Base-by-base conservation (phyloP, 495 filamentous ascomycete species). In the Neurospora sp. region DNA sequence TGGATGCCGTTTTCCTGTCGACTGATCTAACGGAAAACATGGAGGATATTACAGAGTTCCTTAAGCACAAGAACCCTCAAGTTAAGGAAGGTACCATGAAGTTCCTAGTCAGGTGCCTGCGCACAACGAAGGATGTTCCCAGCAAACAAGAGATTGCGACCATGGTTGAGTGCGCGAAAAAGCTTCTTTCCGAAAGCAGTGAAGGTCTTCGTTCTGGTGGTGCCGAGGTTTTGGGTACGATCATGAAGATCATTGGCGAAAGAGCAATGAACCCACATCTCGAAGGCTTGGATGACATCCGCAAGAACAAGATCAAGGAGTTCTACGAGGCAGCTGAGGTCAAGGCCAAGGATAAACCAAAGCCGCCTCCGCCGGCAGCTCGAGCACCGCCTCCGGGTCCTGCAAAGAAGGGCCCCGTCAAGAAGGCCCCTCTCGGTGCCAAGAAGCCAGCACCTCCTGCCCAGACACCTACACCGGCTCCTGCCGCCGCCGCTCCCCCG, bases 201-300 rank as follows among this genome's bases (percentile, higher is more conserved):
- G 95, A 96, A 77, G 92, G 86, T 12, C 89, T 94, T 53, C 88
- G 96, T 79, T 91, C 93, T 44, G 93, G 93, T 59, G 96, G 93
- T 77, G 94, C 94, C 14, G 96, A 99, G 77, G 89, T 94, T 41
- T 84, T 99, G 20, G 96, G 96, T 73, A 97, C 94, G 1, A 80
- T 99, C 74, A 98, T 98, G 96, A 98, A 98, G 86, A 98, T 99
- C 68, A 91, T 98, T 85, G 95, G 96, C 59, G 96, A 99, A 78
- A 88, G 96, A 48, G 91, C 91, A n/a, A 99, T 98, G 96, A 92
- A 91, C 59, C 92, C 93, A 8, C 93, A 96, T 78, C 83, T 99
- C n/a, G 94, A 98, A 74, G 94, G 93, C 1, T 83, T 99, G 17
- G 96, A 99, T 78, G 96, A 99, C 35, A 97, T 98, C 71, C 88